Evolutionary conservation across 1,139 yeast species (phyloP), one percentile per base, ranked within the genome.

Genomic region (Kodamaea sp.): DNA sequence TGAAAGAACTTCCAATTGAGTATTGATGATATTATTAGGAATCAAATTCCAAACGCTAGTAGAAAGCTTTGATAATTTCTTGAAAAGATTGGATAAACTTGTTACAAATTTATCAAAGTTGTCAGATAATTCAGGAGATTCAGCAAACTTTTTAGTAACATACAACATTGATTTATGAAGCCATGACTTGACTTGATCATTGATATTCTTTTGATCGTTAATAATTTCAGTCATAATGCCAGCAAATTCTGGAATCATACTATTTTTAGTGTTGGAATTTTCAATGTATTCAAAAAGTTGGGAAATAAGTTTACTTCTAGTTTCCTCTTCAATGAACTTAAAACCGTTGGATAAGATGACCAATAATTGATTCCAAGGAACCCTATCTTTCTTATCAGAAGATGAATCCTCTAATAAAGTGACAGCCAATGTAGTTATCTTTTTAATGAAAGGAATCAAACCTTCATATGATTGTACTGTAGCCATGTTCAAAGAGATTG

Each of bases 1-100:
- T 22, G 84, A 63, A 4, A 83, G 57, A 10, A 78, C 87, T 55
- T 87, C 94, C 27, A 86, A 58, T 47, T 84, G 84, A 0, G 95
- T 67, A 47, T 84, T 82, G 9, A 85, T 45, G 31, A 81, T 64
- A 5, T 69, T 54, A 5, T 59, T 52, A 2, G 83, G 75, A 8
- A 79, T 68, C 10, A 70, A 44, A 7, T 63, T 57, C 74, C 81
- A 70, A 7, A 79, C 44, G 2, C 63, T 43, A 2, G 36, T 24
- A 2, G 43, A 37, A 1, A 33, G 8, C 11, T 23, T 31, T 5
- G 54, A 46, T 26, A 53, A 44, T 24, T 38, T 39, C 31, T 35
- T 36, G 6, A 57, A 35, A 20, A 58, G 50, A 5, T 42, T 41
- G 12, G 48, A 46, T 9, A 65, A 52, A 1, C 44, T 41, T 2